Percentiles rank a stretch among this genome's conserved stretches.
Evolutionary conservation across 306 rosid species (phyloP).

Genomic region (Begonia peltatifolia): DNA sequence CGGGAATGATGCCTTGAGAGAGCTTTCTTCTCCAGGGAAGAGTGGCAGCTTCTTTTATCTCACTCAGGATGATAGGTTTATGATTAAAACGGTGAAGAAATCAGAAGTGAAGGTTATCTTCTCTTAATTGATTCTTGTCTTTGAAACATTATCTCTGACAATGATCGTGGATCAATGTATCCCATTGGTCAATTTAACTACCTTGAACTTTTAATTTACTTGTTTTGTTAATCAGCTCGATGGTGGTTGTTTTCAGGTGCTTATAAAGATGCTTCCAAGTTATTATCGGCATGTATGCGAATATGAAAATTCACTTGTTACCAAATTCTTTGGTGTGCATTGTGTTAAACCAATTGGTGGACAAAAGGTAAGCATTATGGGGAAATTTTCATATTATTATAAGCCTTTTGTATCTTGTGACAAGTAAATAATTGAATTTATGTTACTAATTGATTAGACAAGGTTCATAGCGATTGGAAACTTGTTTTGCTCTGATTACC

Average conservation of each 20-base stretch:
- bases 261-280: constrained; percentile 79
- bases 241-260: constrained; percentile 39
- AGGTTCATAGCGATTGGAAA: constrained; percentile 97
- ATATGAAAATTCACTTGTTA: constrained; percentile 79
- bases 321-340: constrained; percentile 89
- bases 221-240: no score
- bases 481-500: constrained; percentile 90
- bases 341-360: constrained; percentile 96
- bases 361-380: constrained; percentile 44
- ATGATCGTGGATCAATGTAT: no score
- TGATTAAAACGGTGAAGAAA: constrained; percentile 90
- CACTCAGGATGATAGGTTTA: constrained; percentile 89
- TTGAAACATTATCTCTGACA: no score
- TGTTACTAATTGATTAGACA: constrained; percentile 22
- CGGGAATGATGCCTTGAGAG: constrained; percentile 82
- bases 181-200: no score
- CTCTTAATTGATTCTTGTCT: background rate
- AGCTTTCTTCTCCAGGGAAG: constrained; percentile 95
- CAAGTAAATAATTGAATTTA: no score
- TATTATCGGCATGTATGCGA: constrained; percentile 53
- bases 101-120: constrained; percentile 87
- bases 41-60: constrained; percentile 90
- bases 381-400: background rate
- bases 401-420: background rate
- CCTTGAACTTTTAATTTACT: no score